Percentiles rank a stretch among this genome's conserved stretches.
Evolutionary conservation across 2,329 filamentous ascomycete genomes (phyloP).

Genomic region (Alternaria conjuncta): DNA sequence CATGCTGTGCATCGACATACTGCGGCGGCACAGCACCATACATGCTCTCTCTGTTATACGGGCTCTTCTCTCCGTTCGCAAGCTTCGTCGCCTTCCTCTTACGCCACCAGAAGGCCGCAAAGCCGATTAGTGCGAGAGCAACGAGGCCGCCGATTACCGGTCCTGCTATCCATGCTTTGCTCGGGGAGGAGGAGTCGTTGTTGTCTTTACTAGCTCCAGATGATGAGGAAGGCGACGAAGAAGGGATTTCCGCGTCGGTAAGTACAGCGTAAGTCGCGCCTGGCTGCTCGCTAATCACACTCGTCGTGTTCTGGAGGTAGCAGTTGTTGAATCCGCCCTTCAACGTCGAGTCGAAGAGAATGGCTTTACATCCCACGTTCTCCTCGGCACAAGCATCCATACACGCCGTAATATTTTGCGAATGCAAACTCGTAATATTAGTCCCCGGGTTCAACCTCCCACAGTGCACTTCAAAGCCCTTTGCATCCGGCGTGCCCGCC

Average conservation of each 20-base stretch:
- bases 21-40: constrained; percentile 12
- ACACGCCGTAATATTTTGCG: constrained; percentile 36
- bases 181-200: background rate
- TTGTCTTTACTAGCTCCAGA: background rate
- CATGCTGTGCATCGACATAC: background rate
- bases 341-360: constrained; percentile 36
- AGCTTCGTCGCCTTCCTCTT: constrained; percentile 4
- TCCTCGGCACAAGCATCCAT: constrained; percentile 38
- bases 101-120: constrained; percentile 25
- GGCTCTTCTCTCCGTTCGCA: constrained; percentile 14
- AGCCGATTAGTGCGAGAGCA: constrained; percentile 21
- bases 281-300: constrained; percentile 22
- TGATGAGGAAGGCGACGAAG: constrained; percentile 2
- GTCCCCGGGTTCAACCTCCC: constrained; percentile 35
- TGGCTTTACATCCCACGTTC: constrained; percentile 31
- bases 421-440: constrained; percentile 39
- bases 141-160: constrained; percentile 32
- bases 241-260: constrained; percentile 8
- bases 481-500: constrained; percentile 11
- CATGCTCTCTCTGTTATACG: background rate
- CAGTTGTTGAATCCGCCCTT: constrained; percentile 38
- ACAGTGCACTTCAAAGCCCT: constrained; percentile 39
- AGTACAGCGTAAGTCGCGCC: constrained; percentile 31
- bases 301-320: constrained; percentile 42
- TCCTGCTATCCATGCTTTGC: constrained; percentile 40